Evolutionary conservation across 148 eudicot genomes (phyloP), one percentile per base, ranked within the genome.

Genomic region (Rhododendron henanense): DNA sequence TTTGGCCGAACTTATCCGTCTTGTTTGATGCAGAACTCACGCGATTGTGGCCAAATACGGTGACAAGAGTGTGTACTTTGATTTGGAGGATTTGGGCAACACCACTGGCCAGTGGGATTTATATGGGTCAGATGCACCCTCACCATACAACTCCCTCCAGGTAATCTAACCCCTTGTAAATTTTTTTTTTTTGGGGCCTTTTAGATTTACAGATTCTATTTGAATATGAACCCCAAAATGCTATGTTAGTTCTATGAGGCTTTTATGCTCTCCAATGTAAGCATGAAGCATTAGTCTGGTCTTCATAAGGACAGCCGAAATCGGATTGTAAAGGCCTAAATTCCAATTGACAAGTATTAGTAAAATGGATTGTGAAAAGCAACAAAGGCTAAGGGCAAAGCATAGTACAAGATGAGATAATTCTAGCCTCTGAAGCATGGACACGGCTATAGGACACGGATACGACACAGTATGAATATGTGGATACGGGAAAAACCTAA

Each of bases 31-130:
- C 65, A 96, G 98, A 90, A 87, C 90, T 83, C 94, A 93, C 21
- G 93, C 93, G 45, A 93, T 97, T 81, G 96, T 94, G 35, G 98
- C 99, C 19, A 97, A 97, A 86, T 97, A 97, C 53, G 98, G 98
- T 53, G 98, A 97, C 65, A 97, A 95, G 92, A 95, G 99, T 88
- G 95, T 97, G 10, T 97, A 97, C 94, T 97, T 95, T 87, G 98
- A 97, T 83, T 91, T 97, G 91, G 98, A 93, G 85, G 99, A 95
- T 90, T 87, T 97, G 88, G 96, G 94, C 80, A 95, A 97, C 94
- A 95, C 99, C 57, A 95, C 99, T 81, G 98, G 98, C 45, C 98
- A 97, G 82, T 97, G 99, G 98, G 99, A 97, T 90, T 89, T 97
- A 87, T 97, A 97, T 89, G 99, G 99, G 1, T 94, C 98, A 19